Base-by-base conservation (phyloP, 2,329 filamentous ascomycete genomes). In the Pseudogymnoascus pannorum region DNA sequence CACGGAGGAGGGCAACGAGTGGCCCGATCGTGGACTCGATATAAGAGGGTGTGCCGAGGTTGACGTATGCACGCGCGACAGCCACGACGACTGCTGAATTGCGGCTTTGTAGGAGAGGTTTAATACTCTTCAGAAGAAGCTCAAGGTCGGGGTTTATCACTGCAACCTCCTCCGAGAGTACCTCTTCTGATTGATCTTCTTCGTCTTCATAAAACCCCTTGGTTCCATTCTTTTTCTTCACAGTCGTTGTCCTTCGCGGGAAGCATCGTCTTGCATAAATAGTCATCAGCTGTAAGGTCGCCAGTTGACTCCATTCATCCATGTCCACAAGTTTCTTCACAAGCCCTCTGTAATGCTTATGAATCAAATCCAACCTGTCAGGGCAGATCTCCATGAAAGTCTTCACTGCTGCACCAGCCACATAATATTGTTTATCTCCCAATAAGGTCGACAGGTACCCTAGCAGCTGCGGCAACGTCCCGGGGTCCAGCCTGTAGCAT, bases 281-380 rank as follows among this genome's bases (percentile, higher is more conserved):
- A 1, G 89, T 87, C 84, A 97, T 87, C 66, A 99, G 78, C 38
- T 86, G 83, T 67, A 99, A 72, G 2, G 89, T 89, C 2, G 91
- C 88, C 60, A 97, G 75, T 75, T 99, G 94, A 42, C 92, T 89
- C 94, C 94, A 99, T 75, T 99, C 94, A 71, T 99, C 94, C 94
- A 99, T 99, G 72, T 99, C 94, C 22, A 97, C 91, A 59, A 97
- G 77, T 78, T 97, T 96, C 73, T 86, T 90, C 65, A 96, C 87
- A 65, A 99, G 77, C 35, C 84, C 81, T 58, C 91, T 85, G 75
- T 97, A 99, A 72, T 96, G 89, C 66, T 88, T 87, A 74, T 99
- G 94, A 67, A 99, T 86, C 63, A 99, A 77, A 72, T 97, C 92
- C 65, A 96, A 81, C 60, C 89, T 81, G 14, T 95, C 88, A 0